Base-by-base conservation (phyloP, 306 rosid genomes). In the Prunus kanzakura region DNA sequence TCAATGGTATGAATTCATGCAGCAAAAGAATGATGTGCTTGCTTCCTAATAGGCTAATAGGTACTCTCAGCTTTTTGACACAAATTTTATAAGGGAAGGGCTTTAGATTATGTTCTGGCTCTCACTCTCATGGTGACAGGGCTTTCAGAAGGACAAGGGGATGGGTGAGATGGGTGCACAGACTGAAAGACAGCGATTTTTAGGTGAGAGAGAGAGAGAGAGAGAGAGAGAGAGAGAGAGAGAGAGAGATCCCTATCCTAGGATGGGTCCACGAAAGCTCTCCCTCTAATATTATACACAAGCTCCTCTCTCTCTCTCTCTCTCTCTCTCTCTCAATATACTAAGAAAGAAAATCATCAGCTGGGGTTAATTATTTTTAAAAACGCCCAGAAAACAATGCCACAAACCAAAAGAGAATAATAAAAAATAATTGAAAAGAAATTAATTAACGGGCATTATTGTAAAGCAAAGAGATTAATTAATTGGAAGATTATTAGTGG, bases 41-140 rank as follows among this genome's bases (percentile, higher is more conserved):
- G 9, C 43, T 38, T 38, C 43, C 43, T 58, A 47, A 74, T 29
- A 74, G 3, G 12, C 41, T 35, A 29, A 61, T 64, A 55, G 51
- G 77, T 54, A 25, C 58, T 61, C 27, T 75, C 30, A 4, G 50
- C 47, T 64, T 47, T 14, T 73, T 54, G 29, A 66, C 32, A 58
- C 61, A 73, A 81, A 81, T 73, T 78, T 80, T 73, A 62, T 65
- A 43, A 57, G 69, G 22, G 73, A 27, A 67, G 77, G 76, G 71
- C 23, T 66, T 45, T 38, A 67, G 86, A 74, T 76, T 69, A 69
- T 73, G 84, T 83, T 80, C 81, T 83, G 93, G 93, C 93, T 91
- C 97, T 91, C 93, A 93, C 92, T 89, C 91, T 91, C 90, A 93
- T 89, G 96, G 81, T 85, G 98, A 81, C 93, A 88, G 89, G 82